phyloP scores from a whole-genome alignment of 352 stramenopile species.

The Phytophthora citricola region DNA sequence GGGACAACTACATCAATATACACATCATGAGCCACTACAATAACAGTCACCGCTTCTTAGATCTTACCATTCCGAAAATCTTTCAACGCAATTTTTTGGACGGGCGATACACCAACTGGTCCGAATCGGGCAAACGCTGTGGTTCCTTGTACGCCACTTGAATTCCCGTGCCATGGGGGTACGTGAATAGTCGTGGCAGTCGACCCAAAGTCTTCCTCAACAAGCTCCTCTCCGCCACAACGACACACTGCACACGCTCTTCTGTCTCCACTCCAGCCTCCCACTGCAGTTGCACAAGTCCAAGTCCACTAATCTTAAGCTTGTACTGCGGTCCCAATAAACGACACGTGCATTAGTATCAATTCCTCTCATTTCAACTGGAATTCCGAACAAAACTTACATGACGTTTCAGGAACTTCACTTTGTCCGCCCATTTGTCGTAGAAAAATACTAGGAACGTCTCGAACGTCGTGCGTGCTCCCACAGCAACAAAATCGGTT shows the following conservation, averaged over 20 bases:
- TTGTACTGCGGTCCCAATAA: conserved; percentile 57
- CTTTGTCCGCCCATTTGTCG: conserved; percentile 69
- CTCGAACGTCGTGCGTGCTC: conserved; percentile 50
- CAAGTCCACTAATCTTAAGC: conserved; percentile 54
- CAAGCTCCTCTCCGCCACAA: conserved; percentile 67
- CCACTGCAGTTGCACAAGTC: conserved; percentile 64
- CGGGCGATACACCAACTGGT: conserved; percentile 66
- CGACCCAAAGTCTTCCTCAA: conserved; percentile 56
- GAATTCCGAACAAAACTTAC: conserved; percentile 33
- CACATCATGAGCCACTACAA: background rate
- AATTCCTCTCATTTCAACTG: background rate
- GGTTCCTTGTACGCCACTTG: conserved; percentile 66
- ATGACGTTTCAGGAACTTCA: conserved; percentile 67
- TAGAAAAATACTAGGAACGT: conserved; percentile 76
- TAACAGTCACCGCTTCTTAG: conserved; percentile 3
- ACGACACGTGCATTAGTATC: background rate
- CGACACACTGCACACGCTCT: conserved; percentile 57
- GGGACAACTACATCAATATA: conserved; percentile 2
- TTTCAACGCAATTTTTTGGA: conserved; percentile 44
- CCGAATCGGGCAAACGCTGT: conserved; percentile 50
- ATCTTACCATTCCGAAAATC: conserved; percentile 45
- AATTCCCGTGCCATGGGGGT: conserved; percentile 49
- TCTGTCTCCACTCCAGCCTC: conserved; percentile 69
- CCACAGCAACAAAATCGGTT: conserved; percentile 24
- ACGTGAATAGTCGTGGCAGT: conserved; percentile 38